Percentiles rank a stretch among this genome's conserved stretches.
Evolutionary conservation across 179 eudicot genomes (phyloP).

Genomic region (Amaranthus tricolor): DNA sequence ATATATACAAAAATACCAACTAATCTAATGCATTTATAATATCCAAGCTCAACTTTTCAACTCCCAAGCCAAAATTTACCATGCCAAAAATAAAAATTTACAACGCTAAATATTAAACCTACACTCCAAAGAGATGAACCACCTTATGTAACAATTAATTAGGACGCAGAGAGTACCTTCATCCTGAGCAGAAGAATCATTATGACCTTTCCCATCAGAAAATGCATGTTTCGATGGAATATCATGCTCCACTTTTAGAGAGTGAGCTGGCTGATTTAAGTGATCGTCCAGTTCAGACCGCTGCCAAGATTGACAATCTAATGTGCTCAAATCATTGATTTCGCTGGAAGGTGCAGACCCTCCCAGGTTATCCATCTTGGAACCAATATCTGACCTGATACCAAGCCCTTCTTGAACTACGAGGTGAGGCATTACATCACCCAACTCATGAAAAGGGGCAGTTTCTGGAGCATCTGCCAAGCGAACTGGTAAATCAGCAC

Average conservation of each 20-base stretch:
- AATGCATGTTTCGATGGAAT: conserved; percentile 34
- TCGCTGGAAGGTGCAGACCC: conserved; percentile 40
- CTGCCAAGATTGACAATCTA: conserved; percentile 46
- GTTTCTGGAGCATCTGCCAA: conserved; percentile 78
- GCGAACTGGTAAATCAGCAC: conserved; percentile 77
- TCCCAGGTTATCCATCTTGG: conserved; percentile 40
- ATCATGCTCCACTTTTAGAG: conserved; percentile 41
- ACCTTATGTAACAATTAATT: not conserved
- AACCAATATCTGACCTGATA: conserved; percentile 27
- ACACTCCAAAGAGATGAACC: not conserved
- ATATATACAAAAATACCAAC: too few species aligned
- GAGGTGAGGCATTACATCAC: conserved; percentile 85
- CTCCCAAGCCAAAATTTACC: too few species aligned
- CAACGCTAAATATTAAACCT: not conserved
- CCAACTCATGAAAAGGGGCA: conserved; percentile 63
- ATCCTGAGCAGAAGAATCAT: conserved; percentile 58
- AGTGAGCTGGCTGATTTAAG: conserved; percentile 34
- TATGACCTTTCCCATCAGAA: conserved; percentile 39
- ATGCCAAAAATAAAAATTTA: too few species aligned
- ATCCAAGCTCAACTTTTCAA: too few species aligned
- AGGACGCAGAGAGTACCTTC: conserved; percentile 53
- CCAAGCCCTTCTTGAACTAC: conserved; percentile 40
- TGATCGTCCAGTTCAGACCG: conserved; percentile 44
- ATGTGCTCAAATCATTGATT: conserved; percentile 29
- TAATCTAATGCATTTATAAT: too few species aligned